Conservation (phyloP, 371 early-diverging fungal genomes). For the Lichtheimia ramosa region DNA sequence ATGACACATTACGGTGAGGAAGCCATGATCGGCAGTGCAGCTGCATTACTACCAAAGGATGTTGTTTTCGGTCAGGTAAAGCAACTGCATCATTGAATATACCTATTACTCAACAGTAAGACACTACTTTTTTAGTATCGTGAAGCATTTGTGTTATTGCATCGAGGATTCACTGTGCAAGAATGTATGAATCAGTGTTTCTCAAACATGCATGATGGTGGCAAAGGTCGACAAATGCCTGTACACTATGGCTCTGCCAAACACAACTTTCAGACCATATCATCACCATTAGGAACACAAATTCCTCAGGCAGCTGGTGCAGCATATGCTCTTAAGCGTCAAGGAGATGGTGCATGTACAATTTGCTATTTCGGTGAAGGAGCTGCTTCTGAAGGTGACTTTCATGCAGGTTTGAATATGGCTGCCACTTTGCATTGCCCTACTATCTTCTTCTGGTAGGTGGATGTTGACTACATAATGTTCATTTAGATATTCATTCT, state of each 20-base stretch:
- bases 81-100: too few relatives aligned
- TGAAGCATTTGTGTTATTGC: conserved; percentile 90
- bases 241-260: conserved; percentile 91
- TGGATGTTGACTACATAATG: background rate
- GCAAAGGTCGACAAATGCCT: conserved; percentile 98
- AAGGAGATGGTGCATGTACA: conserved; percentile 73
- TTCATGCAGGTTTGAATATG: conserved; percentile 97
- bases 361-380: conserved; percentile 98
- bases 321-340: conserved; percentile 92
- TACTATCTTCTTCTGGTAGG: conserved; percentile 91
- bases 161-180: conserved; percentile 92
- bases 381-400: conserved; percentile 97
- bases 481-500: background rate
- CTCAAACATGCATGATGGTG: conserved; percentile 83
- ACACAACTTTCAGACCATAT: conserved; percentile 94
- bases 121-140: conserved; percentile 74
- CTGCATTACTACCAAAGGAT: conserved; percentile 83
- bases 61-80: conserved; percentile 88
- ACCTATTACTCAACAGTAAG: too few relatives aligned
- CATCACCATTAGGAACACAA: conserved; percentile 95
- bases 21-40: conserved; percentile 90
- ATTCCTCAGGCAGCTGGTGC: conserved; percentile 98
- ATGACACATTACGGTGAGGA: conserved; percentile 99
- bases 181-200: conserved; percentile 97
- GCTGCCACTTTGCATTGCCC: conserved; percentile 92